Evolutionary conservation across 2,329 filamentous ascomycete genomes (phyloP), one percentile per base, ranked within the genome.

Genomic region (Dactylonectria macrodidyma): DNA sequence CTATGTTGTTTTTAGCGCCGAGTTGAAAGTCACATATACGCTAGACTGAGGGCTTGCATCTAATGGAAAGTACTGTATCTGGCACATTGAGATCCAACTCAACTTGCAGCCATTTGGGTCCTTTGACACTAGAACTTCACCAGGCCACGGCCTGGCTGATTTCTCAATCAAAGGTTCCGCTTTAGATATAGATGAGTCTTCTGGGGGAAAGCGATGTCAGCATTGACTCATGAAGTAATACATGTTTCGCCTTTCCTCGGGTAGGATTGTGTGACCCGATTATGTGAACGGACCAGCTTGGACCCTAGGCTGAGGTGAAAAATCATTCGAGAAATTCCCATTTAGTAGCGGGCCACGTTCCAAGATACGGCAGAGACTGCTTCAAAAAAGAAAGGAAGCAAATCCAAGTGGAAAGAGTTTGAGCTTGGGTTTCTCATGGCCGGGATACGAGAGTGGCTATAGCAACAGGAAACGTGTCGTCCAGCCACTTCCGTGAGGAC

Each of bases 401-500:
- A 9, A 14, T 38, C n/a, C n/a, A 19, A 44, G 8, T 41, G 14
- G 7, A n/a, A n/a, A n/a, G 12, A 38, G 9, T 38, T 38, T 44
- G 14, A n/a, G 36, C 9, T 26, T 33, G n/a, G 24, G 51, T 47
- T 56, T 52, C 24, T n/a, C 34, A 52, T 41, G 22, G 24, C 47
- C 11, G 34, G 19, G 14, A 30, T 19, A 36, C 36, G n/a, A 19
- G 47, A 46, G 55, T 54, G 47, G 36, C 55, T 46, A 38, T 47
- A 59, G 46, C 47, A 64, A 59, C 47, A 52, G 24, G 9, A 24
- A 52, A 48, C 46, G 16, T 14, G 8, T 51, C 44, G 22, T 12
- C 58, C 62, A 62, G 59, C 16, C 59, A 61, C 56, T 48, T 66
- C 68, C 66, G 68, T 24, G 4, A 33, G 12, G 47, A 47, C 24